Conservation (phyloP, 306 rosid genomes). For the Hylodesmum podocarpum region DNA sequence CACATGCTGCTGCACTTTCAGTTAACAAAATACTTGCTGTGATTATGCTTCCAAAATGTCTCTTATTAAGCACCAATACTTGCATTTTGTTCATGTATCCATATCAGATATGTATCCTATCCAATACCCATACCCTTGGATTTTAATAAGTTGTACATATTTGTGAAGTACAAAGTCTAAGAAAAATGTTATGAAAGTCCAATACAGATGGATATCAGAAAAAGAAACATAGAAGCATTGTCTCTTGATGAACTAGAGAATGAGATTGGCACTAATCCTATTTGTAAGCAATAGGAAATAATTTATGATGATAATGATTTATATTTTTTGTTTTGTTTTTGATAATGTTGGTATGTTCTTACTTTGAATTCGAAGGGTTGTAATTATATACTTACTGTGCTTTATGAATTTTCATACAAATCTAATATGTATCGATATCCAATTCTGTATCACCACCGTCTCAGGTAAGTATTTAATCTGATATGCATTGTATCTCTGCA, state of each 20-base stretch:
- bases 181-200: neutral
- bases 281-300: neutral
- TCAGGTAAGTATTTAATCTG: neutral
- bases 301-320: neutral
- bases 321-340: neutral
- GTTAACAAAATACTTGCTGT: conserved; percentile 11
- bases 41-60: conserved; percentile 25
- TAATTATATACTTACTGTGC: neutral
- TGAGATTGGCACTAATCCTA: neutral
- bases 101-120: neutral
- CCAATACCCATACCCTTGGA: neutral
- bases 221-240: neutral
- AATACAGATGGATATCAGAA: neutral
- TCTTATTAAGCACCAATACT: neutral
- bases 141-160: neutral
- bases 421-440: neutral
- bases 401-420: neutral
- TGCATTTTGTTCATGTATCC: neutral
- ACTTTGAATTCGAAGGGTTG: neutral
- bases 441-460: neutral
- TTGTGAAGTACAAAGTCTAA: neutral
- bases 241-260: neutral
- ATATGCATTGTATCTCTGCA: neutral
- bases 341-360: neutral
- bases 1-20: conserved; percentile 17